These are phyloP conservation scores for Lasiodiplodia hormozganensis DNA, from an alignment of 2,329 filamentous ascomycete genomes.

Conservation along the genomic window DNA sequence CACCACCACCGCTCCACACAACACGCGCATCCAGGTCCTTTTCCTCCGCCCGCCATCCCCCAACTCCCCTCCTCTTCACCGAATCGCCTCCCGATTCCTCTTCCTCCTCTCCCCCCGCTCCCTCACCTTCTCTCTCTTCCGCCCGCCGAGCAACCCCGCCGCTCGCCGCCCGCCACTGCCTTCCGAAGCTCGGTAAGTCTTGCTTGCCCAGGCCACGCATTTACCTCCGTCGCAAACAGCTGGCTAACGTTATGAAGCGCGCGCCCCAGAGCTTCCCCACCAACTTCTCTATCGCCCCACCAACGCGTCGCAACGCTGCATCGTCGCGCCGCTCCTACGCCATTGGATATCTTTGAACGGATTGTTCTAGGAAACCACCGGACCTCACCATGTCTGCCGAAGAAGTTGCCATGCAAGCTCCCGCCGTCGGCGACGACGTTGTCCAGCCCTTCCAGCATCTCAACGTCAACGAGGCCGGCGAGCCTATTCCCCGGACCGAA, in stretches of 20 bases:
- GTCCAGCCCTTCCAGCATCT: conserved; percentile 52
- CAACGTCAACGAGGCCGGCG: conserved; percentile 66
- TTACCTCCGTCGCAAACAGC: conserved; percentile 18
- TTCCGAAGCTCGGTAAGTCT: conserved; percentile 29
- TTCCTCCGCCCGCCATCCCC: conserved; percentile 5
- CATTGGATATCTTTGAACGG: conserved; percentile 21
- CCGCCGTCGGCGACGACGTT: conserved; percentile 46
- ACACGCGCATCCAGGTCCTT: conserved; percentile 1
- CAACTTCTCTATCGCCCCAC: conserved; percentile 4
- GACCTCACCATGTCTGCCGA: conserved; percentile 50
- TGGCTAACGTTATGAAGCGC: conserved; percentile 25
- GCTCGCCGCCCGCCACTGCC: conserved; percentile 27
- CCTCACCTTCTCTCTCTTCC: conserved; percentile 9
- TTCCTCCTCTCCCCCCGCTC: conserved; percentile 14
- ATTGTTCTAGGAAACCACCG: conserved; percentile 23
- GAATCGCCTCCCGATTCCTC: conserved; percentile 20
- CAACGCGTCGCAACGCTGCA: conserved; percentile 24
- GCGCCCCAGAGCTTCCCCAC: neutral
- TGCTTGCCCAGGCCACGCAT: conserved; percentile 5
- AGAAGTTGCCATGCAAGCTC: conserved; percentile 41
- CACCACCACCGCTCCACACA: conserved; percentile 10
- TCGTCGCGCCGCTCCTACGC: conserved; percentile 15
- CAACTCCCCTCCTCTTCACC: conserved; percentile 10
- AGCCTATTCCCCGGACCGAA: conserved; percentile 86
- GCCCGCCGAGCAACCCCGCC: conserved; percentile 24